Base-by-base conservation (phyloP, 768 basidiomycete species). In the Leccinum truebloodii region DNA sequence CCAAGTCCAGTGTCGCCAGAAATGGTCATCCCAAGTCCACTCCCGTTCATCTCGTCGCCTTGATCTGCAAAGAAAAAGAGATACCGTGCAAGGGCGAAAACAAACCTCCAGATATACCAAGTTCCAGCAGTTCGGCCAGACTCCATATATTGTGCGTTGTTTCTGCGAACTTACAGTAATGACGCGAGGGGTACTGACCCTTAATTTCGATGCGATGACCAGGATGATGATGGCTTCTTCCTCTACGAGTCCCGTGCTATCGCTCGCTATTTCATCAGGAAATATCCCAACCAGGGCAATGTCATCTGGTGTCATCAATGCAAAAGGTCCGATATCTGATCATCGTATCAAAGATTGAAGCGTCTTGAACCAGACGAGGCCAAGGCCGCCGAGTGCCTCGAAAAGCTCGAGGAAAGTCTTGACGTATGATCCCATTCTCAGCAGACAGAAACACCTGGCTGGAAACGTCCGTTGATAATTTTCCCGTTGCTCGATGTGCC, bases 51-150 rank as follows among this genome's bases (percentile, higher is more conserved):
- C 79, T 82, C 44, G 86, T 86, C 26, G 83, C 77, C 5, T 60
- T 76, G 46, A 67, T 86, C 13, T 74, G 83, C 63, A 78, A 79
- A 62, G 87, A 83, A 30, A 30, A 30, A 67, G 65, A 78, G 1
- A 76, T 89, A 6, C 80, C 84, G 0, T 89, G 81, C 58, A 78
- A 78, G 52, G 66, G 60, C 28, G 78, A 78, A 65, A 82, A 86
- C 66, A 86, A 85, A 70, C 37, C 73, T 0, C 69, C 80, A 1
- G 79, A 67, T 84, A 75, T 74, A 48, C 81, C 32, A 70, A 71
- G 24, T 76, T 80, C 58, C 86, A 90, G 56, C 89, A 88, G 0
- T 84, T 83, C 63, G 80, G 80, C 12, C 78, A 81, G 63, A 73
- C 83, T 28, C 81, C 82, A 8, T 77, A 69, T 54, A 70, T 71